Percentiles rank a stretch among this genome's conserved stretches.
These are phyloP conservation scores for Aspergillus melleus DNA, from an alignment of 2,329 filamentous ascomycete species.

Conservation along the genomic window DNA sequence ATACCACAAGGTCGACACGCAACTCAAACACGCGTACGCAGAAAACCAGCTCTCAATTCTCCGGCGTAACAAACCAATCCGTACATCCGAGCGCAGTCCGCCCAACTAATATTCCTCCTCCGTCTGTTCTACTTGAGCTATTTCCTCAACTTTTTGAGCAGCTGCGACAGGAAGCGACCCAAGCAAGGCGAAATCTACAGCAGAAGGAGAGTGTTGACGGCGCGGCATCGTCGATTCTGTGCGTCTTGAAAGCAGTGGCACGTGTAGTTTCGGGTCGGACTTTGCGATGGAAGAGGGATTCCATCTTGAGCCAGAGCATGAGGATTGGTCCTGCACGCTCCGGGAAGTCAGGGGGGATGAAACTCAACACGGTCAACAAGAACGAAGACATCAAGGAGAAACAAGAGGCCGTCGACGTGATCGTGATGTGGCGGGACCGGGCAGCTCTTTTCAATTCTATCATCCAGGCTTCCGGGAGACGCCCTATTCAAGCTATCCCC, in stretches of 20 bases:
- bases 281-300: slow-evolving; percentile 87
- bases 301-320: slow-evolving; percentile 81
- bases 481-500: slow-evolving; percentile 66
- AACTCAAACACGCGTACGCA: background rate
- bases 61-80: slow-evolving; percentile 8
- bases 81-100: slow-evolving; percentile 45
- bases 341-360: slow-evolving; percentile 79
- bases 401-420: slow-evolving; percentile 76
- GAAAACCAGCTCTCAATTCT: background rate
- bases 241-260: slow-evolving; percentile 59
- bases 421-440: slow-evolving; percentile 72
- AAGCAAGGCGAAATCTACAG: slow-evolving; percentile 61
- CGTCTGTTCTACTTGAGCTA: slow-evolving; percentile 74
- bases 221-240: slow-evolving; percentile 28
- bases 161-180: slow-evolving; percentile 65
- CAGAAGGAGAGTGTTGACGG: slow-evolving; percentile 28
- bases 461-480: slow-evolving; percentile 36
- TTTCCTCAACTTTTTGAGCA: slow-evolving; percentile 71
- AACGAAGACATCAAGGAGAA: slow-evolving; percentile 80
- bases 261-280: slow-evolving; percentile 82
- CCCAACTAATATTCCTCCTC: slow-evolving; percentile 85
- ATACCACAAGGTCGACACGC: slow-evolving; percentile 1
- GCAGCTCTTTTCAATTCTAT: slow-evolving; percentile 73
- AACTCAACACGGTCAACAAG: slow-evolving; percentile 82
- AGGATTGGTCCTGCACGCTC: slow-evolving; percentile 73